These are phyloP conservation scores for Fusarium piperis DNA, from an alignment of 2,329 filamentous ascomycete genomes.

Conservation along the genomic window DNA sequence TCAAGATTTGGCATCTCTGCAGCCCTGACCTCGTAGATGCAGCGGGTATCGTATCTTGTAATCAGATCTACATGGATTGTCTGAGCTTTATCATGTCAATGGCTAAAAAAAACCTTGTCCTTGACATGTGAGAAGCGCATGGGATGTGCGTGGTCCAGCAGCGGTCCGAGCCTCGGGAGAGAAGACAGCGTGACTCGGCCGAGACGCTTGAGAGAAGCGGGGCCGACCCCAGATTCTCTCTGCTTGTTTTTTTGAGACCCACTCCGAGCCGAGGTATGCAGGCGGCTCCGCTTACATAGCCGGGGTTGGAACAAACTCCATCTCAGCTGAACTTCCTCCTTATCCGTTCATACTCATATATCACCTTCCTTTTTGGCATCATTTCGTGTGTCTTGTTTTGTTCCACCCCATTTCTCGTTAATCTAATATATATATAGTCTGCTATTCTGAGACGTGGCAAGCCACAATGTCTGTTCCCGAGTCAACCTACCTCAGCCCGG, in stretches of 20 bases:
- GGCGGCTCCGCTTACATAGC: not conserved
- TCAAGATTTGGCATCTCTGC: not conserved
- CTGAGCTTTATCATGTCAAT: not conserved
- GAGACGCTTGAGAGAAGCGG: constrained; percentile 8
- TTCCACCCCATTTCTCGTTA: not conserved
- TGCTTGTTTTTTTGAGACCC: constrained; percentile 2
- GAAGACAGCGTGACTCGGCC: constrained; percentile 28
- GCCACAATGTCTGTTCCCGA: constrained; percentile 72
- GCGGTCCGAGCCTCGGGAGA: constrained; percentile 8
- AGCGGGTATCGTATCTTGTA: not conserved
- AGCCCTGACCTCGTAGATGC: not conserved
- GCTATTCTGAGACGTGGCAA: not conserved
- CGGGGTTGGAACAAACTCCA: not conserved
- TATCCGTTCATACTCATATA: not conserved
- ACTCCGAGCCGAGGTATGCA: constrained; percentile 34
- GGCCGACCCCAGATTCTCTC: constrained; percentile 26
- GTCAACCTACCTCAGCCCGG: constrained; percentile 79
- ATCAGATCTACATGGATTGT: not conserved
- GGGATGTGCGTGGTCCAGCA: not conserved
- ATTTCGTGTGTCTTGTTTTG: not conserved
- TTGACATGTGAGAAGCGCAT: not conserved
- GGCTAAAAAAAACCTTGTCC: not conserved
- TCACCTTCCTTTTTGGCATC: not conserved
- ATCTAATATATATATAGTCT: not conserved
- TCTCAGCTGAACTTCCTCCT: not conserved